Conservation (phyloP, 306 rosid genomes). For the Echinosophora koreensis region DNA sequence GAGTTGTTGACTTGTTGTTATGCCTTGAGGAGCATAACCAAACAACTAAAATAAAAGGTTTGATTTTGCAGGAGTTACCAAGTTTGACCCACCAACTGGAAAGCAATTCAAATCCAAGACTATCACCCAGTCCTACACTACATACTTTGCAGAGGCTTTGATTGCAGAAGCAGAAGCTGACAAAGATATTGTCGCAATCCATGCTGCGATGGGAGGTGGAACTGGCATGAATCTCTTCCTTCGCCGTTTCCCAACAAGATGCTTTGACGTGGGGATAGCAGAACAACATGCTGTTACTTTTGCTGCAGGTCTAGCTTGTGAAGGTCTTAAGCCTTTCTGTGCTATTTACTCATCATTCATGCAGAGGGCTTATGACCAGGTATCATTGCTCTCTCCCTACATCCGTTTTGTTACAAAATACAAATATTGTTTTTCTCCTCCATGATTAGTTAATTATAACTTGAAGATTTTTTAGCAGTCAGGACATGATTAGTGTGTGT, state of each 20-base stretch:
- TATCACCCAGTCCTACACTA: slow-evolving; percentile 84
- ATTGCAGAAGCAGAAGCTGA: slow-evolving; percentile 93
- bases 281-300: slow-evolving; percentile 99
- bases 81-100: slow-evolving; percentile 93
- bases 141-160: slow-evolving; percentile 96
- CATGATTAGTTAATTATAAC: slow-evolving; percentile 21
- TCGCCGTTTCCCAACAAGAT: slow-evolving; percentile 88
- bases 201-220: slow-evolving; percentile 99
- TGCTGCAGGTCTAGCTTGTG: slow-evolving; percentile 96
- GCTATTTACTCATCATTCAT: slow-evolving; percentile 95
- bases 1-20: not conserved
- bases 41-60: slow-evolving; percentile 15
- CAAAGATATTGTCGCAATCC: slow-evolving; percentile 85
- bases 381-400: slow-evolving; percentile 47
- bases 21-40: slow-evolving; percentile 36
- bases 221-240: slow-evolving; percentile 97
- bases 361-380: slow-evolving; percentile 99
- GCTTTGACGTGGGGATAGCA: slow-evolving; percentile 98
- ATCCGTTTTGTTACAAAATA: not conserved
- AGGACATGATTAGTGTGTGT: not conserved
- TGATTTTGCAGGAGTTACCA: slow-evolving; percentile 77
- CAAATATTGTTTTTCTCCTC: not conserved
- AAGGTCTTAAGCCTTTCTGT: slow-evolving; percentile 93
- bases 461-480: not conserved
- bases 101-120: slow-evolving; percentile 80